These are phyloP conservation scores for Kodamaea leandrae DNA, from an alignment of 805 yeast species.

Conservation along the genomic window DNA sequence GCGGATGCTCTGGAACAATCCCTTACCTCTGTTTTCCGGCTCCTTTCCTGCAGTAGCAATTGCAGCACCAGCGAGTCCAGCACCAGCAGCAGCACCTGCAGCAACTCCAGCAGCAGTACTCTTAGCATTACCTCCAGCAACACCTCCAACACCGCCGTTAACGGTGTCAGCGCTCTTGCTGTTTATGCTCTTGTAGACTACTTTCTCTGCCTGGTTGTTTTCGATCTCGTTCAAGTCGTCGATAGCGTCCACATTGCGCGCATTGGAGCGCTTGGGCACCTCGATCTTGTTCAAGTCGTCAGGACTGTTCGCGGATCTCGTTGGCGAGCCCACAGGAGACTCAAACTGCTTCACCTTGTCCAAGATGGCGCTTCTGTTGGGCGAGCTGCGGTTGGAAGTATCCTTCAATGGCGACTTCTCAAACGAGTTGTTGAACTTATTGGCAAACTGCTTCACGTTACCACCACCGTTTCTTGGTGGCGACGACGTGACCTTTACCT, in stretches of 20 bases:
- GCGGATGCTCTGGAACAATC: slow-evolving; percentile 35
- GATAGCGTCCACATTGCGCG: not conserved
- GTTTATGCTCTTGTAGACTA: not conserved
- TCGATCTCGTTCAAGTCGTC: slow-evolving; percentile 1
- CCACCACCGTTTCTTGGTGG: not conserved
- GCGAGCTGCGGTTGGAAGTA: slow-evolving; percentile 17
- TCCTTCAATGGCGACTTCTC: slow-evolving; percentile 18
- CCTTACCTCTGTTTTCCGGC: slow-evolving; percentile 16
- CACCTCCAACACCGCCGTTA: slow-evolving; percentile 7
- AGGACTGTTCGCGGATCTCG: not conserved
- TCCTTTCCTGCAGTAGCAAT: slow-evolving; percentile 5
- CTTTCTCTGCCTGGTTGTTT: not conserved
- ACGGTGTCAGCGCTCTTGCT: not conserved
- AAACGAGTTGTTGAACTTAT: slow-evolving; percentile 21
- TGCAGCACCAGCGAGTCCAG: slow-evolving; percentile 10
- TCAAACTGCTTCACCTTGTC: slow-evolving; percentile 40
- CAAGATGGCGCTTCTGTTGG: slow-evolving; percentile 23
- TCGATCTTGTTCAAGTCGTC: not conserved
- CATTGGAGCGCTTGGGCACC: not conserved
- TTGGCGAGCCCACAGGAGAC: slow-evolving; percentile 10
- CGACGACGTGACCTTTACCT: slow-evolving; percentile 1
- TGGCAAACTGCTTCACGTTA: slow-evolving; percentile 11
- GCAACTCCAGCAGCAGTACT: not conserved
- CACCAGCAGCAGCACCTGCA: slow-evolving; percentile 10
- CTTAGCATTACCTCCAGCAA: not conserved